Base-by-base conservation (phyloP, 495 filamentous ascomycete genomes). In the Neurospora sublineolata region DNA sequence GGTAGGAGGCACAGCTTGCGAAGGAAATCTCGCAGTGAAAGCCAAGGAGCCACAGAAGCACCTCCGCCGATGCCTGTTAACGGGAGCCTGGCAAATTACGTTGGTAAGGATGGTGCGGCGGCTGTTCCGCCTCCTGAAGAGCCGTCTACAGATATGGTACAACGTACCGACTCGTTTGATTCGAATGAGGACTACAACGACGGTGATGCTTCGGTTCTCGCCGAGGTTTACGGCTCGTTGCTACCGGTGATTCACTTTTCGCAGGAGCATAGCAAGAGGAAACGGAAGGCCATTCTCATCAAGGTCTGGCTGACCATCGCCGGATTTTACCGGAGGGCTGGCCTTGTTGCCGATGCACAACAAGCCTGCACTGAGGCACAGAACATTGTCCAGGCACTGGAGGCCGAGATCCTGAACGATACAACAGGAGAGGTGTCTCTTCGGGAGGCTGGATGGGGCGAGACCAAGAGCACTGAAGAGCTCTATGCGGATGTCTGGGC, bases 241-340 rank as follows among this genome's bases (percentile, higher is more conserved):
- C 75, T 86, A 64, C 85, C 85, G 20, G 77, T 78, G 7, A 83
- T 86, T 27, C 83, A 85, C 44, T 86, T 88, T 72, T 75, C 86
- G 2, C 81, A 81, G 44, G 80, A 82, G 0, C 84, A 87, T 73
- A 77, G 79, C 52, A 84, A 86, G 73, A 87, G 87, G 69, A 88
- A 87, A 72, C 84, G 89, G 30, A 85, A 85, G 40, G 85, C 84
- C 6, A 80, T 90, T 75, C 85, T 97, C 7, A 84, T 91, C n/a
- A 89, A 88, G 70, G 88, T 97, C 30, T 99, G 95, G 95, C 85
- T 97, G 14, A 89, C 93, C 72, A 94, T 97, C 67, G 89, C 92
- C 3, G 90, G 90, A 0, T 88, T 97, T 69, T 98, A 99, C 76
- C 88, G 94, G 33, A 88, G 93, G 64, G 93, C 94, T 12, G 88